phyloP scores from a whole-genome alignment of 179 eudicot genomes.

The Monotropa hypopitys region DNA sequence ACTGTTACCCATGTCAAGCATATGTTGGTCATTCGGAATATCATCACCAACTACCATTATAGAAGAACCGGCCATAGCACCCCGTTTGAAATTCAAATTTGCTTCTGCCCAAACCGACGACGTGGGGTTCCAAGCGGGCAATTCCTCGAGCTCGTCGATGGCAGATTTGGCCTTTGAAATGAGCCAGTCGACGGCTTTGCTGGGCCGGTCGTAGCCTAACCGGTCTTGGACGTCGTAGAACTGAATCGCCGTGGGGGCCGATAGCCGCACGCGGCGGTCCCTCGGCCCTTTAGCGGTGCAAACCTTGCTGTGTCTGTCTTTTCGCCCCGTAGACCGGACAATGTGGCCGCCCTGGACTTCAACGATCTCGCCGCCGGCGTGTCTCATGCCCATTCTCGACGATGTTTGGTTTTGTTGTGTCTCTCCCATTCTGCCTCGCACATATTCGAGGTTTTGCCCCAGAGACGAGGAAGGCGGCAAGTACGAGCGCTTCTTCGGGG shows the following conservation, averaged over 20 bases:
- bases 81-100: neutral
- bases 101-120: conserved; percentile 12
- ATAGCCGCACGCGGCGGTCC: conserved; percentile 65
- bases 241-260: conserved; percentile 72
- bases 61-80: conserved; percentile 4
- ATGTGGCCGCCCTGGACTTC: conserved; percentile 83
- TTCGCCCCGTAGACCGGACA: conserved; percentile 57
- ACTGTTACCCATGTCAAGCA: neutral
- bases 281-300: conserved; percentile 79
- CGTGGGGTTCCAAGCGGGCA: conserved; percentile 61
- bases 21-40: neutral
- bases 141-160: conserved; percentile 55
- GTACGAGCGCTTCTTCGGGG: conserved; percentile 29
- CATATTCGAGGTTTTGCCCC: conserved; percentile 23
- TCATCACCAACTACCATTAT: neutral
- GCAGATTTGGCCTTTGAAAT: conserved; percentile 59
- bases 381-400: conserved; percentile 30
- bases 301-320: conserved; percentile 72
- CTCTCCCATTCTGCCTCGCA: conserved; percentile 32
- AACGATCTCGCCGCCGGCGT: conserved; percentile 51
- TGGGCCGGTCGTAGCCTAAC: conserved; percentile 67
- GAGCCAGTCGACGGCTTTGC: conserved; percentile 83
- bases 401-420: conserved; percentile 13
- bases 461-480: conserved; percentile 12
- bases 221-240: conserved; percentile 78